Base-by-base conservation (phyloP, 2,329 filamentous ascomycete species). In the Claviceps sp. region DNA sequence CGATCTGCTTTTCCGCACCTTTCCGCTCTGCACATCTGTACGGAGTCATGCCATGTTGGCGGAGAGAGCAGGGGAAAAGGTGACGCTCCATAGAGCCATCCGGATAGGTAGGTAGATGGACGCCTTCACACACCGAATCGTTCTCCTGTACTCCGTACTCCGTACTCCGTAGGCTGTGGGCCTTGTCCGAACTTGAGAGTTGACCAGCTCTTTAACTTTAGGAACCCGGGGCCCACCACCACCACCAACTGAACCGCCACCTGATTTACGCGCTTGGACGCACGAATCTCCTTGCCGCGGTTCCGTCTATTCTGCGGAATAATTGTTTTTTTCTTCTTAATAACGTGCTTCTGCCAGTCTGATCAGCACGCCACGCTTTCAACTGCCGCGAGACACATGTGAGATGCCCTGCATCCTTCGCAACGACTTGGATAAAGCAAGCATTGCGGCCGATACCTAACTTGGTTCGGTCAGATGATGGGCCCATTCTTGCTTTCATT, bases 221-320 rank as follows among this genome's bases (percentile, higher is more conserved):
- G 19, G 22, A 24, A 16, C 17, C 50, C 19, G 24, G 22, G 8
- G 24, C 4, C 24, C 24, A 39, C 40, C 41, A 41, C 47, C 26
- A 48, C 44, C 44, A 7, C 39, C 39, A 41, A 24, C 24, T 24
- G 24, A 6, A 26, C 24, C 24, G 5, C 38, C 38, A 42, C 40
- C 17, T 42, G n/a, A 42, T 42, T 14, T 47, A 30, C 5, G 14
- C 16, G 5, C 24, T 38, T 39, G 17, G 17, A 39, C 46, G 34
- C 40, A 46, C 41, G 47, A 45, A 43, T 38, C 51, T 24, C 47
- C 51, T 24, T 47, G 42, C 51, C 51, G 43, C 51, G 47, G 44
- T 44, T 16, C 37, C 39, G 16, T 19, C 26, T 11, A 11, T 34
- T 34, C 30, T 3, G 30, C 30, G 1, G 30, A 34, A 34, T 34